Conservation (phyloP, 257 asterid genomes). For the Solanum chmielewskii region DNA sequence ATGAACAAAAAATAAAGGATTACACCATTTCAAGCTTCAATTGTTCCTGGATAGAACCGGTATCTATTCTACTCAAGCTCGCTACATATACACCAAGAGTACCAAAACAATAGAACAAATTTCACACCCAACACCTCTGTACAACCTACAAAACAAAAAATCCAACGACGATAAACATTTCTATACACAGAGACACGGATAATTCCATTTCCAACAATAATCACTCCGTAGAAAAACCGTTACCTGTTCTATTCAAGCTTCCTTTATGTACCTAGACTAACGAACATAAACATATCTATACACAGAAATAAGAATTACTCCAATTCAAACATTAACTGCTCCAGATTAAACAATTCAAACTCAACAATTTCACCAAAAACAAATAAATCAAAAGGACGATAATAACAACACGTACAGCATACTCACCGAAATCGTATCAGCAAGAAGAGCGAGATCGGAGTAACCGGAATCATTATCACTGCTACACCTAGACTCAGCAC, state of each 20-base stretch:
- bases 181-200: neutral
- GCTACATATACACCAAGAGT: neutral
- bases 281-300: neutral
- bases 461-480: conserved; percentile 32
- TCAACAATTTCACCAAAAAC: neutral
- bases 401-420: too few relatives aligned
- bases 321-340: neutral
- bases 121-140: neutral
- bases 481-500: conserved; percentile 24
- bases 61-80: neutral
- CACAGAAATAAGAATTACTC: neutral
- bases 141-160: neutral
- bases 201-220: neutral
- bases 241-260: neutral
- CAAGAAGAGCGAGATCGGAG: conserved; percentile 30
- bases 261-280: neutral
- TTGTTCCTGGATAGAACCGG: neutral
- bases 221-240: neutral
- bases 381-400: neutral
- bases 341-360: neutral
- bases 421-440: conserved; percentile 35
- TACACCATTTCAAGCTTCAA: neutral
- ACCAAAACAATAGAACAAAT: neutral
- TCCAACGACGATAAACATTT: neutral
- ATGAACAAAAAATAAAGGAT: neutral